A percentile compares a stretch with the other conserved stretches of the same genome.
phyloP scores from a whole-genome alignment of 768 basidiomycete species.

The Megacollybia marginata region DNA sequence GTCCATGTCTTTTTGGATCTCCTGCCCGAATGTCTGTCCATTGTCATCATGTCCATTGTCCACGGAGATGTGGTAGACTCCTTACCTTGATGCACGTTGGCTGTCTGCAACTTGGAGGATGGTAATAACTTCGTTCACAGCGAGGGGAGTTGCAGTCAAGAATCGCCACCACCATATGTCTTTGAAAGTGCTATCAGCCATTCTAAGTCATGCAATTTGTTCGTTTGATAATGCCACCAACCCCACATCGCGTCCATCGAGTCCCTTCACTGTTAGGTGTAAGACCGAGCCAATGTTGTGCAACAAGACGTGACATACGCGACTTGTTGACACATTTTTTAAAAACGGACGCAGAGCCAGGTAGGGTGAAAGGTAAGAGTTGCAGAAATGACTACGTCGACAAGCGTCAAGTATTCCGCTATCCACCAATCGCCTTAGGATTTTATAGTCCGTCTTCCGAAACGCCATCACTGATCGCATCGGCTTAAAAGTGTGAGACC shows the following conservation, averaged over 20 bases:
- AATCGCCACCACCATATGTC: conserved; percentile 66
- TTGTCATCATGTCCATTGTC: neutral
- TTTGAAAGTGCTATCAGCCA: conserved; percentile 62
- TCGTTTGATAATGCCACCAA: conserved; percentile 22
- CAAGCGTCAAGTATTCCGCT: neutral
- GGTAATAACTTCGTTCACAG: conserved; percentile 59
- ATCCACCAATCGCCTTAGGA: neutral
- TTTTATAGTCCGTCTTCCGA: too few relatives aligned
- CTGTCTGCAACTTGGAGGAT: conserved; percentile 48
- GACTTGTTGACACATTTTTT: conserved; percentile 64
- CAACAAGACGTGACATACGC: conserved; percentile 44
- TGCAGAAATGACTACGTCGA: too few relatives aligned
- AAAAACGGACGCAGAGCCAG: neutral
- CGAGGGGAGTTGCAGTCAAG: conserved; percentile 61
- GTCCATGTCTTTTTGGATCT: conserved; percentile 65
- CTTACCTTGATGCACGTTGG: conserved; percentile 49
- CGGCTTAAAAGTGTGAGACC: neutral
- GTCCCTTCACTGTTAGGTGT: conserved; percentile 57
- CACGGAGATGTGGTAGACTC: neutral
- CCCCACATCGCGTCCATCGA: conserved; percentile 65
- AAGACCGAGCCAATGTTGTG: conserved; percentile 8
- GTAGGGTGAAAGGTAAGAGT: neutral
- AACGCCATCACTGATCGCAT: neutral
- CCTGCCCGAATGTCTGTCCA: conserved; percentile 54
- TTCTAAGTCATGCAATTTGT: conserved; percentile 3